phyloP scores from a whole-genome alignment of 768 basidiomycete species.

The Lentinus tigrinus region DNA sequence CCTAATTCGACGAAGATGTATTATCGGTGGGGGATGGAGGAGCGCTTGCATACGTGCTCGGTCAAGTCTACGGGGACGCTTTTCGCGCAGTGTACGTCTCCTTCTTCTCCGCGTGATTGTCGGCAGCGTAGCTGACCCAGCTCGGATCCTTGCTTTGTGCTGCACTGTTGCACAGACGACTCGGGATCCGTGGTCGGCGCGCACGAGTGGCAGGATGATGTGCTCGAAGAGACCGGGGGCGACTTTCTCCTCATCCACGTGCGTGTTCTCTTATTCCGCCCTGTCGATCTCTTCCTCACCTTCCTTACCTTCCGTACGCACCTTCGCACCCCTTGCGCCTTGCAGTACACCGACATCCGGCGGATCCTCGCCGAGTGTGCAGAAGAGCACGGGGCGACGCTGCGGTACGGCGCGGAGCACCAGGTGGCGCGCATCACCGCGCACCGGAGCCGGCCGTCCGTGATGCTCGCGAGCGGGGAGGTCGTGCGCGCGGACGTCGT shows the following conservation, averaged over 20 bases:
- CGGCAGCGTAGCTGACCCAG: no score
- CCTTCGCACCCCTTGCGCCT: neutral
- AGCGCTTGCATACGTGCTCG: conserved; percentile 36
- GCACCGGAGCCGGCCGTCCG: conserved; percentile 16
- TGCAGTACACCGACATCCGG: conserved; percentile 30
- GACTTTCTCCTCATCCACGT: conserved; percentile 50
- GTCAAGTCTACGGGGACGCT: conserved; percentile 23
- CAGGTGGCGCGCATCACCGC: conserved; percentile 15
- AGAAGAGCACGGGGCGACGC: conserved; percentile 13
- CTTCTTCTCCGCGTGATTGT: neutral
- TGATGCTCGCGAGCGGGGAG: conserved; percentile 26
- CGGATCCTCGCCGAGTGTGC: conserved; percentile 27
- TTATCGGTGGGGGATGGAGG: conserved; percentile 54
- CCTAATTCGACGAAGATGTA: conserved; percentile 60
- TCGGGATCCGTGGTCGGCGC: conserved; percentile 44
- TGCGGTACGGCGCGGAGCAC: conserved; percentile 12
- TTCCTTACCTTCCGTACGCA: neutral
- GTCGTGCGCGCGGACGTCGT: conserved; percentile 28
- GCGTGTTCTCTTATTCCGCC: conserved; percentile 18
- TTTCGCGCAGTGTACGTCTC: conserved; percentile 19
- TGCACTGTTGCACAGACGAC: conserved; percentile 34
- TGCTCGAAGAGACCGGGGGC: conserved; percentile 47
- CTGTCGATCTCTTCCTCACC: neutral
- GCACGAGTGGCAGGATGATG: conserved; percentile 46
- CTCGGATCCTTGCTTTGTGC: neutral